A percentile compares a stretch with the other conserved stretches of the same genome.
phyloP scores from a whole-genome alignment of 2,329 filamentous ascomycete species.

The Colletotrichum camelliae region DNA sequence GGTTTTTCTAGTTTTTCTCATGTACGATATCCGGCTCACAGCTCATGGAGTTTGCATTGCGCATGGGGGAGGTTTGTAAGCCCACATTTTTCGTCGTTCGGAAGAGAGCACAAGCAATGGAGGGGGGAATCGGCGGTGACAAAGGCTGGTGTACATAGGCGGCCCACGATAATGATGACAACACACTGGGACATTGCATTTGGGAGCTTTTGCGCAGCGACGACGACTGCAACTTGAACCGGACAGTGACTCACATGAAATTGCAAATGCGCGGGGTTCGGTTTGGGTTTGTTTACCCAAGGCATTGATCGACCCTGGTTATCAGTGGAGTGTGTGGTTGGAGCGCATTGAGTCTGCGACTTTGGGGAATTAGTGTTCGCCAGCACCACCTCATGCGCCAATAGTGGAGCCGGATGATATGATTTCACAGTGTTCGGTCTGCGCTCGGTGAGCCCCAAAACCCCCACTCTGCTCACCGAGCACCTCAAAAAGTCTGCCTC shows the following conservation, averaged over 20 bases:
- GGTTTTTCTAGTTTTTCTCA: conserved; percentile 19
- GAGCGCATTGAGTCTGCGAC: not conserved
- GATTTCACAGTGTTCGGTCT: not conserved
- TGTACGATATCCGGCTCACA: conserved; percentile 23
- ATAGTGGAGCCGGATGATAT: not conserved
- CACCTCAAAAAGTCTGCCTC: not conserved
- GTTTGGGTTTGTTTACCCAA: not conserved
- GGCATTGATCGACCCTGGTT: not conserved
- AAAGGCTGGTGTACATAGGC: conserved; percentile 20
- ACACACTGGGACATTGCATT: not conserved
- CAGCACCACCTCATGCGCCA: not conserved
- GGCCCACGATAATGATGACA: conserved; percentile 18
- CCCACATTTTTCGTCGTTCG: conserved; percentile 4
- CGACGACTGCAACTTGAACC: not conserved
- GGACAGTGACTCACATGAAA: not conserved
- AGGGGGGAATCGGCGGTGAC: not conserved
- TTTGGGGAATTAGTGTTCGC: not conserved
- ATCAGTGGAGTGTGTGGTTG: not conserved
- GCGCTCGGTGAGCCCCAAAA: not conserved
- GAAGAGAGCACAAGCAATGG: not conserved
- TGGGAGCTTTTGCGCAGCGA: not conserved
- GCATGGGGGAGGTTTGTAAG: conserved; percentile 16
- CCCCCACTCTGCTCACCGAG: not conserved
- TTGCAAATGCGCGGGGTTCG: not conserved
- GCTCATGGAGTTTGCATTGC: conserved; percentile 18